Percentiles rank a stretch among this genome's conserved stretches.
Conservation (phyloP, 257 asterid genomes). For the Oldenlandia corymbosa region DNA sequence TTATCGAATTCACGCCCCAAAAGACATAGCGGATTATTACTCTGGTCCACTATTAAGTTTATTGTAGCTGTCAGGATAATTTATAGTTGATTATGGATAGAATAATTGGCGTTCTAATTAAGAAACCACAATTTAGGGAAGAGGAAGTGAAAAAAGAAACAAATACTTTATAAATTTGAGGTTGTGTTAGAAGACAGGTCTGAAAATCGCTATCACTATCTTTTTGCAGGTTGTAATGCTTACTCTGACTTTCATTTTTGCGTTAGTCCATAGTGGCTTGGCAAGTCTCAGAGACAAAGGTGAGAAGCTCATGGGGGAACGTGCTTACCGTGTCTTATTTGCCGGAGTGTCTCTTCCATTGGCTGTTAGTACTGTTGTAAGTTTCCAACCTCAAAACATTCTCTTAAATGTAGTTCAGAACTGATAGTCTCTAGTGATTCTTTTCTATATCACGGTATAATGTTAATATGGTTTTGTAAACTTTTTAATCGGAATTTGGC, state of each 20-base stretch:
- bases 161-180: background rate
- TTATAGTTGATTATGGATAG: too few species aligned
- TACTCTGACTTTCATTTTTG: constrained; percentile 65
- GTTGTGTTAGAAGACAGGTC: constrained; percentile 1
- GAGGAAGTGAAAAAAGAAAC: too few species aligned
- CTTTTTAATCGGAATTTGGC: constrained; percentile 8
- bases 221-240: constrained; percentile 73
- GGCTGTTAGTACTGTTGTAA: constrained; percentile 87
- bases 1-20: too few species aligned
- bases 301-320: constrained; percentile 91
- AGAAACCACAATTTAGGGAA: too few species aligned
- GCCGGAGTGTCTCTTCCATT: constrained; percentile 91
- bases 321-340: constrained; percentile 92
- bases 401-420: background rate
- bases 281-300: constrained; percentile 96
- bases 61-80: too few species aligned
- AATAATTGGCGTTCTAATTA: too few species aligned
- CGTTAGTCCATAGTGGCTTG: constrained; percentile 89
- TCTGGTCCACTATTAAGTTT: too few species aligned
- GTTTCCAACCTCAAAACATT: constrained; percentile 32
- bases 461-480: background rate
- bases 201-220: background rate
- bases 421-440: too few species aligned
- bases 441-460: background rate
- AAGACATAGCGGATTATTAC: too few species aligned